Evolutionary conservation across 2,329 filamentous ascomycete species (phyloP), one percentile per base, ranked within the genome.

Genomic region (Diaporthe vexans): DNA sequence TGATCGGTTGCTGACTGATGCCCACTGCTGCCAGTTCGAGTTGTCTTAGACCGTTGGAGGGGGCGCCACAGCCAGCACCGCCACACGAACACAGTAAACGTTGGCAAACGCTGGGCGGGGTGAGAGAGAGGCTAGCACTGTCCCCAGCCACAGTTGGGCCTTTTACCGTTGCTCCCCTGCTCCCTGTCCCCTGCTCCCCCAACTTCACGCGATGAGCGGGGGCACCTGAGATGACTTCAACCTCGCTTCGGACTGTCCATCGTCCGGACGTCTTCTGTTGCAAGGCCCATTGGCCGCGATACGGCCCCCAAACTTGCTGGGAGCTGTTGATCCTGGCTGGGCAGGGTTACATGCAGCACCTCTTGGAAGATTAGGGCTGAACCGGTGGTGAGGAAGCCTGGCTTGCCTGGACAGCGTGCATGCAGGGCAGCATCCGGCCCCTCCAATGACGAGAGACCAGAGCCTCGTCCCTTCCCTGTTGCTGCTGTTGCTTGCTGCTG

Each of bases 361-460:
- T 15, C 21, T 65, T 71, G 74, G 71, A 61, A 75, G 48, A 67
- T 48, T 74, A 74, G 65, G 71, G 74, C 71, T 75, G 74, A 75
- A 71, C 48, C 43, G 74, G 63, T 73, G 74, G 65, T 73, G 37
- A 37, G 35, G 37, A n/a, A 70, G 63, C 21, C 37, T 10, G 11
- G 35, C 1, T 1, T 1, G 8, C 35, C 35, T 40, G 37, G 37
- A 40, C 37, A 40, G 37, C 37, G 1, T 40, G 37, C 37, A 54
- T 70, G 67, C 67, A 56, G 70, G 51, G 63, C 46, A 67, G 29
- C 63, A 67, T 67, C 46, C 65, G 48, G 46, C 13, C 35, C 46
- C 56, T 57, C 73, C 71, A 70, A 73, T 73, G 40, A 37, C 51
- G n/a, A 71, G 54, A 29, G 48, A 63, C 26, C 57, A 71, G 65